phyloP scores from a whole-genome alignment of 1,284 basidiomycete species.

The Fomes fomentarius region DNA sequence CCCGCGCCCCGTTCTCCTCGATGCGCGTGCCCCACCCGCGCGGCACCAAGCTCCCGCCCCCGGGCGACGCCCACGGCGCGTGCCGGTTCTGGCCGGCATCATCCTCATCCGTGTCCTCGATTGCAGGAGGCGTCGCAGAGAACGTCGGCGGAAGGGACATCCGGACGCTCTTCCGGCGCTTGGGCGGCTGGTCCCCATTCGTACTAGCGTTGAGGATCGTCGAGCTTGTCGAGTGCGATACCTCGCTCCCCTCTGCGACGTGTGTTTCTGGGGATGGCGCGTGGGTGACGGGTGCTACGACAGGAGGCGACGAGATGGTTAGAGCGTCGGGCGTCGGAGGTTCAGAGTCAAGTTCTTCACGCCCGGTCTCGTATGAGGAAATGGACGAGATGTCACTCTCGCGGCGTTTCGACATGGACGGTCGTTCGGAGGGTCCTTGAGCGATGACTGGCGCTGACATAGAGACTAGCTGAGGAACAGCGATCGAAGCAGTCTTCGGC shows the following conservation, averaged over 20 bases:
- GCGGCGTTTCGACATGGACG: constrained; percentile 6
- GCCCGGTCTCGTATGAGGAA: constrained; percentile 65
- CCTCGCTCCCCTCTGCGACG: constrained; percentile 26
- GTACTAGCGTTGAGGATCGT: constrained; percentile 11
- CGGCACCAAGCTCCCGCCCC: constrained; percentile 2
- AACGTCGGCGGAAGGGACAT: constrained; percentile 75
- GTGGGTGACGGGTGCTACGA: constrained; percentile 25
- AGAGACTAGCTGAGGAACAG: too few species aligned
- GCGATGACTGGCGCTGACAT: constrained; percentile 7
- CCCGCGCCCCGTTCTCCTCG: constrained; percentile 31
- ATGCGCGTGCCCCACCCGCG: constrained; percentile 33
- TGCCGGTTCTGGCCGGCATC: constrained; percentile 40
- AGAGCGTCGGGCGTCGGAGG: constrained; percentile 11
- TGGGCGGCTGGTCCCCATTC: constrained; percentile 29
- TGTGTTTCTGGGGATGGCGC: constrained; percentile 25
- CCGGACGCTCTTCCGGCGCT: constrained; percentile 71
- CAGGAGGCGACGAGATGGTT: not conserved
- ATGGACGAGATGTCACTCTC: constrained; percentile 47
- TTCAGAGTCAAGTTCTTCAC: constrained; percentile 48
- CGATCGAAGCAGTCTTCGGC: too few species aligned
- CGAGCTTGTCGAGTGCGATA: constrained; percentile 30
- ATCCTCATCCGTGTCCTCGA: constrained; percentile 62
- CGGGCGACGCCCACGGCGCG: constrained; percentile 27
- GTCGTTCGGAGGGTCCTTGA: not conserved
- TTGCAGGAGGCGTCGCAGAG: constrained; percentile 66